These are phyloP conservation scores for Chytriomyces confervae DNA, from an alignment of 192 early-diverging fungal genomes.

Conservation along the genomic window DNA sequence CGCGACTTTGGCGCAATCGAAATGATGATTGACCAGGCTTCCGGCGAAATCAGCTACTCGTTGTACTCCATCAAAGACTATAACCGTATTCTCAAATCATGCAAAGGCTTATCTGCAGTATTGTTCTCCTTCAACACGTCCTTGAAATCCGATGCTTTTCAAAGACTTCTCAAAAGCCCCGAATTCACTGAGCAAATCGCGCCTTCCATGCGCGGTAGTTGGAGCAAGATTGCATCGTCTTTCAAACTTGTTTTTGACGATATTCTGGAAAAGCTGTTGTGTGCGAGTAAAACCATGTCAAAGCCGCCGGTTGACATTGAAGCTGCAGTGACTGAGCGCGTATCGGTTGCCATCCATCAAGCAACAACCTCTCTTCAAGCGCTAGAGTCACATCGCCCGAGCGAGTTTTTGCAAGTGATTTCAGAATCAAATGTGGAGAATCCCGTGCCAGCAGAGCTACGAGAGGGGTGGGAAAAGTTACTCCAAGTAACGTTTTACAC, in stretches of 20 bases:
- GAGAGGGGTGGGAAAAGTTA: conserved; percentile 2
- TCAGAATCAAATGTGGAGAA: not conserved
- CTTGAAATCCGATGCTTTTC: not conserved
- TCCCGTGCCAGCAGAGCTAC: not conserved
- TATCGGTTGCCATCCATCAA: not conserved
- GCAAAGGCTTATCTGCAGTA: not conserved
- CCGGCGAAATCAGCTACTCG: conserved; percentile 21
- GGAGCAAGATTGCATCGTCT: too few relatives aligned
- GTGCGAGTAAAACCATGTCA: not conserved
- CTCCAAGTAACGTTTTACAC: conserved; percentile 2
- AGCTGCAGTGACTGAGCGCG: not conserved
- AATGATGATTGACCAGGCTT: conserved; percentile 1
- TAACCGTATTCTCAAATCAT: not conserved
- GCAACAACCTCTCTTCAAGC: not conserved
- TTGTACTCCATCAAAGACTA: conserved; percentile 14
- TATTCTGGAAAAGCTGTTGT: conserved; percentile 4
- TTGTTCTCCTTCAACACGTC: not conserved
- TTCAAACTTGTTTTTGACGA: not conserved
- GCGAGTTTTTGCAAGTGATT: not conserved
- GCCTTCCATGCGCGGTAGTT: not conserved
- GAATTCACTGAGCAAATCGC: not conserved
- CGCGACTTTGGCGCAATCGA: not conserved
- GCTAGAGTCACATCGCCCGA: conserved; percentile 3
- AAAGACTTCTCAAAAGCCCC: not conserved
- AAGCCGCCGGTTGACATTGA: not conserved